Base-by-base conservation (phyloP, 1,284 basidiomycete species). In the Entoloma clypeatum region DNA sequence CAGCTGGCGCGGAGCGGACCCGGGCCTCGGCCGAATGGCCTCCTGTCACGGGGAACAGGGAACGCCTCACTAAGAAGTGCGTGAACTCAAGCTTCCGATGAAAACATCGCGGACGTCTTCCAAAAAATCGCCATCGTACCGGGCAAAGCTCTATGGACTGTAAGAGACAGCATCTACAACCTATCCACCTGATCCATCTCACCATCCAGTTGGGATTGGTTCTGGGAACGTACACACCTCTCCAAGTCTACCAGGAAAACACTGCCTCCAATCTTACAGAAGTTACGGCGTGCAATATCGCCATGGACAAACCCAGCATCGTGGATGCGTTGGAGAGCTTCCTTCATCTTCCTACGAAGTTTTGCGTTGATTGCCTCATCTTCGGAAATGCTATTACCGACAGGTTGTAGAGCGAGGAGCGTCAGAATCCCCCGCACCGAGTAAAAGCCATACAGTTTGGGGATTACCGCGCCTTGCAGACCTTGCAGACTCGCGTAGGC, bases 211-310 rank as follows among this genome's bases (percentile, higher is more conserved):
- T 50, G 38, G 36, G 47, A 35, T 43, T 7, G 37, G 41, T 47
- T 25, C 38, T 16, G 9, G 33, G 38, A 30, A 32, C 2, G 39
- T 39, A 21, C 46, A 50, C 43, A 50, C 16, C 22, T 44, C 43
- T 46, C 47, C 34, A 49, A 51, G 44, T 51, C 49, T 18, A 46
- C 41, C 31, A 51, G 25, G 38, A 46, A 51, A 38, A 45, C 30
- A 21, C 32, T 22, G 28, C 42, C 36, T 17, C 22, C 18, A 8
- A 23, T 39, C n/a, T 28, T 41, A 41, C 44, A 49, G 44, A 49
- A 49, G 35, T 51, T 51, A 16, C 39, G 41, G 40, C 38, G 41
- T 33, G 44, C 37, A 19, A 51, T 44, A 33, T 51, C 47, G 14
- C 50, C 47, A 30, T 51, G 49, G 39, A 51, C 17, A 43, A 24